Evolutionary conservation across 1,139 yeast genomes (phyloP), one percentile per base, ranked within the genome.

Genomic region (Hanseniaspora uvarum): DNA sequence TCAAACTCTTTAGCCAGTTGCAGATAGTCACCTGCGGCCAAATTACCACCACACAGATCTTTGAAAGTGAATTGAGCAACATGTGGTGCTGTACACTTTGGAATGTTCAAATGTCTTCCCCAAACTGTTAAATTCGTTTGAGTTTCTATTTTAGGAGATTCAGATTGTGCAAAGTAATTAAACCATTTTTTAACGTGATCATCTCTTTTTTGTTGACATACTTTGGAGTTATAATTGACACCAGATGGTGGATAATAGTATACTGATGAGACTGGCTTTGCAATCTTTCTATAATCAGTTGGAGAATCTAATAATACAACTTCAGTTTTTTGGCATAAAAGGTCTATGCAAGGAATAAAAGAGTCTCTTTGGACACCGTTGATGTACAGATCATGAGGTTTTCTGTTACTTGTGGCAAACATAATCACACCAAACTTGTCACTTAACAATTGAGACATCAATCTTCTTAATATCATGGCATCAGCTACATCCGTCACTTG

Each of bases 401-500:
- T 94, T 62, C 98, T 79, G 69, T 92, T 92, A 10, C 96, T 86
- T 0, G 98, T 92, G 38, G 96, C 92, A 71, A 92, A 89, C 14
- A 94, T 70, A 2, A 89, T 81, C 26, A 88, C 82, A 0, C 97
- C 97, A 63, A 83, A 83, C 45, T 80, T 76, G 0, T 82, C 79
- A 36, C 80, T 73, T 51, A 92, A 67, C 47, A 80, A 71, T 30
- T 77, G 74, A 65, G 81, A 77, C 52, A 88, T 65, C 43, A 89
- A 70, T 53, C 96, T 74, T 58, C 98, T 77, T 49, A 92, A 72
- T 41, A 92, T 74, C 98, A 92, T 92, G 2, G 98, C 98, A 68
- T 92, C 98, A 0, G 97, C 98, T 36, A 92, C 96, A 67, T 92
- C 98, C 0, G 95, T 86, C 45, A 92, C 97, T 67, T 86, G 94